A percentile compares a stretch with the other conserved stretches of the same genome.
These are phyloP conservation scores for Anisogramma anomala DNA, from an alignment of 2,329 filamentous ascomycete genomes.

Conservation along the genomic window DNA sequence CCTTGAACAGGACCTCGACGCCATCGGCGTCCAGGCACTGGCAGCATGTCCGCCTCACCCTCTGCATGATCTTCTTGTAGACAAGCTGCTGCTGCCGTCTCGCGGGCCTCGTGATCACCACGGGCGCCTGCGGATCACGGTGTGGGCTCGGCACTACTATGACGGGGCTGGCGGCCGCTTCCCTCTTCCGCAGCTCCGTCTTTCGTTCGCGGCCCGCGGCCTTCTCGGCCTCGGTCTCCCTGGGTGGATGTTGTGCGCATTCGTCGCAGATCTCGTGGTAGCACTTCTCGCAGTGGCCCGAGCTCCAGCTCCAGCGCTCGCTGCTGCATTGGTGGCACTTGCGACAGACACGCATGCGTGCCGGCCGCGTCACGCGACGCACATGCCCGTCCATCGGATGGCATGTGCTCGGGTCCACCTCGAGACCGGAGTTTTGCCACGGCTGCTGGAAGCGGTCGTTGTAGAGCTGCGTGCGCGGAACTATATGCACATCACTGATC, in stretches of 20 bases:
- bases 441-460: constrained; percentile 46
- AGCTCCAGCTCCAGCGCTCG: constrained; percentile 47
- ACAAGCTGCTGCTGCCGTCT: constrained; percentile 56
- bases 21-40: constrained; percentile 36
- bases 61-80: constrained; percentile 59
- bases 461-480: constrained; percentile 37
- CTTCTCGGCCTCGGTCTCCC: constrained; percentile 46
- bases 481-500: constrained; percentile 23
- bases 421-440: constrained; percentile 42
- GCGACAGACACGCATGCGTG: constrained; percentile 66
- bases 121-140: constrained; percentile 32
- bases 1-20: constrained; percentile 43
- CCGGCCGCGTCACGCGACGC: constrained; percentile 59
- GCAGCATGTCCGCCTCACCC: constrained; percentile 67
- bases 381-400: constrained; percentile 42
- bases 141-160: constrained; percentile 41
- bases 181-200: constrained; percentile 40
- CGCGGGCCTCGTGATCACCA: constrained; percentile 50
- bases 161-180: constrained; percentile 45
- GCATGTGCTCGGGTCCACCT: constrained; percentile 43
- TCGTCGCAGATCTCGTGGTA: constrained; percentile 70
- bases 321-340: constrained; percentile 63
- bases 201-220: constrained; percentile 40
- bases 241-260: constrained; percentile 63
- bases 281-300: constrained; percentile 65